These are phyloP conservation scores for Fusarium armeniacum DNA, from an alignment of 2,329 filamentous ascomycete genomes.

Conservation along the genomic window DNA sequence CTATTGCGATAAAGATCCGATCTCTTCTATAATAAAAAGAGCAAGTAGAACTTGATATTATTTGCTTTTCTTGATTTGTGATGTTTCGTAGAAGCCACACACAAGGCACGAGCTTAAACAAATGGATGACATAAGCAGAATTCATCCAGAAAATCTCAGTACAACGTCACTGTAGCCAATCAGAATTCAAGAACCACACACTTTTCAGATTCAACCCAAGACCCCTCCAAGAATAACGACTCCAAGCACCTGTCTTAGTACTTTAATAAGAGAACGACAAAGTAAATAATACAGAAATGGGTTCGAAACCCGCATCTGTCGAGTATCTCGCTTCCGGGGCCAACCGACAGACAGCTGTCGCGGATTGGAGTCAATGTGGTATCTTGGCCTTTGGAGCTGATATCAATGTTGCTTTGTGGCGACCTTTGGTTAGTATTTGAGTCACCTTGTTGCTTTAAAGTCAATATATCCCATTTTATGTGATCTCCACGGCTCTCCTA, in stretches of 20 bases:
- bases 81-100: conserved; percentile 30
- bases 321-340: conserved; percentile 82
- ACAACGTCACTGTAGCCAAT: conserved; percentile 52
- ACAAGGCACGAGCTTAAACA: conserved; percentile 6
- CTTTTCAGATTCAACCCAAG: conserved; percentile 54
- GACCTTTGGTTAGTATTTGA: conserved; percentile 73
- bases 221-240: conserved; percentile 26
- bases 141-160: conserved; percentile 40
- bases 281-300: conserved; percentile 49
- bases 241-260: background rate
- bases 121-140: conserved; percentile 50
- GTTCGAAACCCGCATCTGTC: conserved; percentile 53
- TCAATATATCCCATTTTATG: conserved; percentile 19
- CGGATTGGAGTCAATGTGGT: conserved; percentile 85
- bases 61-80: conserved; percentile 40
- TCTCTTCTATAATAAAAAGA: background rate
- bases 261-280: conserved; percentile 9
- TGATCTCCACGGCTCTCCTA: background rate
- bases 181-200: conserved; percentile 52
- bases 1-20: background rate
- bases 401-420: conserved; percentile 90
- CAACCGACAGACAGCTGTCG: conserved; percentile 89
- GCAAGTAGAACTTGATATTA: conserved; percentile 1
- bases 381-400: conserved; percentile 90
- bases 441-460: conserved; percentile 24